Conservation (phyloP, 495 filamentous ascomycete genomes). For the Penicillium crystallinum region DNA sequence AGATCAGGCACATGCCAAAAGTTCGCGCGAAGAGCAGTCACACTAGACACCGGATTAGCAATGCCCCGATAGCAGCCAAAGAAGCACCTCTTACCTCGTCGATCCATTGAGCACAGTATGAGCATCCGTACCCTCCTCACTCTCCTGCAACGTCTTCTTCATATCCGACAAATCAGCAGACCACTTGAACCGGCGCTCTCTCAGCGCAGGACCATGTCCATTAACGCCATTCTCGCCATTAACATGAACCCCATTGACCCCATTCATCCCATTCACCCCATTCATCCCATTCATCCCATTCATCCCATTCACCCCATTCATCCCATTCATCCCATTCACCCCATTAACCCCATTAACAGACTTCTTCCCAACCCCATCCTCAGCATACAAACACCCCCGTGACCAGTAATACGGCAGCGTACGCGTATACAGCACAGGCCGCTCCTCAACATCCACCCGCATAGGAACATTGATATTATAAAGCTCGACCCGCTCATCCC, state of each 20-base stretch:
- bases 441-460: conserved; percentile 48
- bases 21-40: conserved; percentile 87
- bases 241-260: too few species aligned
- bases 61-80: neutral
- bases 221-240: too few species aligned
- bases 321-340: neutral
- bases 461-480: conserved; percentile 89
- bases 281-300: conserved; percentile 55
- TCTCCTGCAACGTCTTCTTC: conserved; percentile 41
- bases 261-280: conserved; percentile 6
- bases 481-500: conserved; percentile 73
- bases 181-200: conserved; percentile 39
- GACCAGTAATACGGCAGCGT: conserved; percentile 87
- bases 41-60: conserved; percentile 43
- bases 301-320: conserved; percentile 44
- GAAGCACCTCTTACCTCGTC: conserved; percentile 32
- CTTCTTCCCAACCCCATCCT: conserved; percentile 25
- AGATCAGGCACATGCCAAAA: conserved; percentile 75
- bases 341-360: conserved; percentile 11
- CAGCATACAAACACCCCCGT: conserved; percentile 74
- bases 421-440: conserved; percentile 66
- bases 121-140: conserved; percentile 80
- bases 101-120: conserved; percentile 80
- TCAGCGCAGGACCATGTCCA: conserved; percentile 13
- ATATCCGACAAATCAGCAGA: conserved; percentile 42